Evolutionary conservation across 306 rosid genomes (phyloP), one percentile per base, ranked within the genome.

Genomic region (Prinsepia uniflora): DNA sequence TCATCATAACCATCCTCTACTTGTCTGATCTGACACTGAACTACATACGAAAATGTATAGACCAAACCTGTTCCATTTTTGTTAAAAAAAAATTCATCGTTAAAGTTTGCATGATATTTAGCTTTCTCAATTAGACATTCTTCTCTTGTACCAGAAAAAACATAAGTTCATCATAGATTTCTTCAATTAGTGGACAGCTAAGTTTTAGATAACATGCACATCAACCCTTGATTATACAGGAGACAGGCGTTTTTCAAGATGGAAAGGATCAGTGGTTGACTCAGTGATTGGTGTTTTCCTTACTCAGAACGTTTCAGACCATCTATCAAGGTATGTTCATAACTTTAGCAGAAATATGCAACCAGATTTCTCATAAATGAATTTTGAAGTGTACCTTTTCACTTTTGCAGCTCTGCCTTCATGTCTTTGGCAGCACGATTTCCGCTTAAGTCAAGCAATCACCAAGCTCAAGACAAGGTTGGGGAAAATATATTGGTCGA

Each of bases 261-360:
- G 99, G 99, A 94, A 94, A 88, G 99, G 99, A 71, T 91, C 97
- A 46, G 99, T 89, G 46, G 96, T 94, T 71, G 99, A 94, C 78
- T 94, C 99, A 3, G 96, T 94, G 58, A 82, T 94, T 39, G 97
- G 97, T 41, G 97, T 94, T 79, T 94, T 87, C 78, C 97, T 91
- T 67, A 94, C 99, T 69, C 96, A 94, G 68, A 94, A 94, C 84
- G 99, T 94, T 76, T 87, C 98, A 34, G 99, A 94, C 75, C 97
- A 94, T 81, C 91, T 94, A 66, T 94, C 99, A 49, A 94, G 97
- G 99, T 90, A 83, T 66, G 63, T 71, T 72, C 71, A 59, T 48
- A 7, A 72, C 44, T 71, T 43, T 67, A 42, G 45, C 74, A 60
- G 72, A 22, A 52, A 41, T 44, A 41, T 49, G 17, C 45, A 49